These are phyloP conservation scores for Microcera coccophila DNA, from an alignment of 2,329 filamentous ascomycete species.

Conservation along the genomic window DNA sequence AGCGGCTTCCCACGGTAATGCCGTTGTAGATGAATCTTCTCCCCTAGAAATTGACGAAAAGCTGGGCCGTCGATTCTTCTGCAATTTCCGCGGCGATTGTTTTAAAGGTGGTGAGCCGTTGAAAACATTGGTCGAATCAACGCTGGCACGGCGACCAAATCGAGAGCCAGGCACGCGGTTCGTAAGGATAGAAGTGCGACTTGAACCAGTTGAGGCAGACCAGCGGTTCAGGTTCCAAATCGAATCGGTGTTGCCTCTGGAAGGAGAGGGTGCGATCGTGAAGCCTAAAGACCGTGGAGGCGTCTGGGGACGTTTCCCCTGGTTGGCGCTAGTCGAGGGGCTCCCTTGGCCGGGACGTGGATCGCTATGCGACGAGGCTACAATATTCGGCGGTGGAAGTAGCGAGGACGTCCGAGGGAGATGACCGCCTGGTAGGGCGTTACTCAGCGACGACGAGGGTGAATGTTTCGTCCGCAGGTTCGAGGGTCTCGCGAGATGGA, in stretches of 20 bases:
- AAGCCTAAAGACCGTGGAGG: slow-evolving; percentile 13
- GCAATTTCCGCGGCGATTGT: slow-evolving; percentile 35
- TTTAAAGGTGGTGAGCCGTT: slow-evolving; percentile 29
- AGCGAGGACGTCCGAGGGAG: slow-evolving; percentile 44
- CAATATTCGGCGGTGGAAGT: slow-evolving; percentile 37
- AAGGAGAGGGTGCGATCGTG: slow-evolving; percentile 23
- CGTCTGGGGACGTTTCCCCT: slow-evolving; percentile 13
- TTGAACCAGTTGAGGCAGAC: slow-evolving; percentile 51
- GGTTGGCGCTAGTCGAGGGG: slow-evolving; percentile 15
- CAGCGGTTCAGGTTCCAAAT: slow-evolving; percentile 49
- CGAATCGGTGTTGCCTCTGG: slow-evolving; percentile 32
- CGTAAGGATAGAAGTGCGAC: slow-evolving; percentile 37
- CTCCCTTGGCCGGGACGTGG: slow-evolving; percentile 16
- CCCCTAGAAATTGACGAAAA: slow-evolving; percentile 14
- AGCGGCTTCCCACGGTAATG: slow-evolving; percentile 10
- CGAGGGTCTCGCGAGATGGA: slow-evolving; percentile 13
- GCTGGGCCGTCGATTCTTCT: slow-evolving; percentile 36
- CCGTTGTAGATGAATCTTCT: slow-evolving; percentile 9
- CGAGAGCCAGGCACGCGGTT: slow-evolving; percentile 32
- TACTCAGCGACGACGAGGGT: slow-evolving; percentile 20
- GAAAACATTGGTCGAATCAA: slow-evolving; percentile 38
- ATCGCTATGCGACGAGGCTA: slow-evolving; percentile 18
- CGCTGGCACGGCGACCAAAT: slow-evolving; percentile 40
- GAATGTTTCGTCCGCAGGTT: slow-evolving; percentile 14
- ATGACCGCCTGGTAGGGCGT: slow-evolving; percentile 29